These are phyloP conservation scores for Boechera retrofracta DNA, from an alignment of 345 rosid species.

Conservation along the genomic window DNA sequence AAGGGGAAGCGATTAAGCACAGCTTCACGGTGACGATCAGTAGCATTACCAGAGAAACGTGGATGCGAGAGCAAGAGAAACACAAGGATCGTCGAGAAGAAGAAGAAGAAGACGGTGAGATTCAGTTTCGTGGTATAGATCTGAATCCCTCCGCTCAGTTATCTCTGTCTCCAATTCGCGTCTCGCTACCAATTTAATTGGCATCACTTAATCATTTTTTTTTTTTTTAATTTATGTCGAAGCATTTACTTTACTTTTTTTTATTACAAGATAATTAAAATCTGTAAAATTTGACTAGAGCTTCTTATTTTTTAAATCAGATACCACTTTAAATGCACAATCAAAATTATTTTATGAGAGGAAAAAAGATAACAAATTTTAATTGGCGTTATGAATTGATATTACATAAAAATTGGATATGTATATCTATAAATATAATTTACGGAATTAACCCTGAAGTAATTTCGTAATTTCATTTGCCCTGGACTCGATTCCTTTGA, in stretches of 20 bases:
- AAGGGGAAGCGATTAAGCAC: conserved; percentile 32
- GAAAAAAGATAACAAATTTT: background rate
- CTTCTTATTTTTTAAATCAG: background rate
- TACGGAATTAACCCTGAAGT: conserved; percentile 51
- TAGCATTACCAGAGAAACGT: conserved; percentile 35
- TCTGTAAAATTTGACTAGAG: background rate
- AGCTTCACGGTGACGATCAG: conserved; percentile 30
- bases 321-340: background rate
- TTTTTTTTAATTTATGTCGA: background rate
- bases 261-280: background rate
- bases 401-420: background rate
- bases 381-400: background rate
- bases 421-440: background rate
- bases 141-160: conserved; percentile 39
- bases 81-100: conserved; percentile 17
- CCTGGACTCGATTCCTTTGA: conserved; percentile 81
- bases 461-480: conserved; percentile 60
- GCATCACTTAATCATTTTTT: background rate
- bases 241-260: background rate
- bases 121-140: conserved; percentile 42
- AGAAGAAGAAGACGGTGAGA: conserved; percentile 29
- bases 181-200: conserved; percentile 21
- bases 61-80: conserved; percentile 19
- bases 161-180: conserved; percentile 21
- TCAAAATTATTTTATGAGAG: background rate